Evolutionary conservation across 768 basidiomycete species (phyloP).

Genomic region (Coprinellus micaceus): DNA sequence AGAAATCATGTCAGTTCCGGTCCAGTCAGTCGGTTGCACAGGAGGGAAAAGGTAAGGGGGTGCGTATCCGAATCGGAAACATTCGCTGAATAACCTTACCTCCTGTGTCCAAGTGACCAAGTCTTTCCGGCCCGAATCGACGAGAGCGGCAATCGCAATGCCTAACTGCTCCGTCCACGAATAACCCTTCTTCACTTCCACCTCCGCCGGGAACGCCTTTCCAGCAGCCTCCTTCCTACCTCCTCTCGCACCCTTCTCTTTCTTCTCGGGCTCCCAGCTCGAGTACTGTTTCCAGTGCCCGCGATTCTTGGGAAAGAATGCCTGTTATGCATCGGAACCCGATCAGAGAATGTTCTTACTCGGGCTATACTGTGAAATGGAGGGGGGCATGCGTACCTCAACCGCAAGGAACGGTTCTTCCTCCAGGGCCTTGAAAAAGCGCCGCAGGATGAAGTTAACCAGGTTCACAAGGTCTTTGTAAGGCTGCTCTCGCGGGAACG

Average conservation of each 20-base stretch:
- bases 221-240: slow-evolving; percentile 4
- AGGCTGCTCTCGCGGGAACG: slow-evolving; percentile 73
- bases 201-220: slow-evolving; percentile 31
- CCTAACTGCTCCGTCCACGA: slow-evolving; percentile 89
- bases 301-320: slow-evolving; percentile 87
- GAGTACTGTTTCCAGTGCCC: slow-evolving; percentile 84
- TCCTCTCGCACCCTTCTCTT: slow-evolving; percentile 8
- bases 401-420: slow-evolving; percentile 85
- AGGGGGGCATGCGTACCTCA: slow-evolving; percentile 81
- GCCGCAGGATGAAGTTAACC: slow-evolving; percentile 82
- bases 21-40: too few relatives aligned
- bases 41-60: background rate
- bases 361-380: too few relatives aligned
- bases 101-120: slow-evolving; percentile 80
- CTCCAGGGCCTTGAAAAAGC: slow-evolving; percentile 90
- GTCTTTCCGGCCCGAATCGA: slow-evolving; percentile 58
- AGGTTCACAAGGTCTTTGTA: slow-evolving; percentile 80
- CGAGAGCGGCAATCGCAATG: slow-evolving; percentile 72
- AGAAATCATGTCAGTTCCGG: too few relatives aligned
- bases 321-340: too few relatives aligned
- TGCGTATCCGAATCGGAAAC: background rate
- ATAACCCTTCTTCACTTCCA: slow-evolving; percentile 77
- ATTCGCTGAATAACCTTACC: slow-evolving; percentile 45
- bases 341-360: too few relatives aligned
- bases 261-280: slow-evolving; percentile 63